Conservation (phyloP, 768 basidiomycete genomes). For the Trametes cingulata region DNA sequence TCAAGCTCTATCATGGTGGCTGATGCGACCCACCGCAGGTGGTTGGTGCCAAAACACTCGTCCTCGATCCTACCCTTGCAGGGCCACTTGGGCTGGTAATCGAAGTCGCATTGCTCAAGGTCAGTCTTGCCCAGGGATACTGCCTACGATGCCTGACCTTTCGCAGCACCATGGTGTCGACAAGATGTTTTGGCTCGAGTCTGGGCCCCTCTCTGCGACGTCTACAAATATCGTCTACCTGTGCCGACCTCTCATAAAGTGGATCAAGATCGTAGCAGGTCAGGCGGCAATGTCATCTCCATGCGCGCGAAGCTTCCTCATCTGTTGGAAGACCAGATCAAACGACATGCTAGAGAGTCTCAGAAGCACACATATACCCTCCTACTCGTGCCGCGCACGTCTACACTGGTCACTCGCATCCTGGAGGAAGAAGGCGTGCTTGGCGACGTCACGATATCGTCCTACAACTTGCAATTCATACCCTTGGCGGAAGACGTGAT, state of each 20-base stretch:
- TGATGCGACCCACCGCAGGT: constrained; percentile 47
- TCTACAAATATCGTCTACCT: constrained; percentile 93
- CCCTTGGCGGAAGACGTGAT: constrained; percentile 92
- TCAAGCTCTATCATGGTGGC: neutral
- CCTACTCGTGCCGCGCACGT: constrained; percentile 84
- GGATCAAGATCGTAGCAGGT: constrained; percentile 92
- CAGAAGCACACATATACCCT: constrained; percentile 84
- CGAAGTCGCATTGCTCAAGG: constrained; percentile 91
- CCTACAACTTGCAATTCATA: constrained; percentile 92
- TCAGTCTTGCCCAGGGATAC: constrained; percentile 30
- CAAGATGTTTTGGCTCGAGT: constrained; percentile 99
- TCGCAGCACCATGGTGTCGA: constrained; percentile 95
- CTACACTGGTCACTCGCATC: constrained; percentile 81
- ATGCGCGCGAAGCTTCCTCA: constrained; percentile 24
- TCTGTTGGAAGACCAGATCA: constrained; percentile 79
- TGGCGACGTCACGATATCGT: constrained; percentile 85
- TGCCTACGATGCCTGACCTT: neutral
- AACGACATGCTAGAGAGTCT: constrained; percentile 67
- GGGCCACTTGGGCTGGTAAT: constrained; percentile 95
- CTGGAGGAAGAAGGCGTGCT: constrained; percentile 97
- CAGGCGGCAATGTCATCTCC: constrained; percentile 30
- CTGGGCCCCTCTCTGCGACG: constrained; percentile 77
- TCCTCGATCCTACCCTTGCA: constrained; percentile 84
- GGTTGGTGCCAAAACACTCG: constrained; percentile 93
- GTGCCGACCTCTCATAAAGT: constrained; percentile 82